phyloP scores from a whole-genome alignment of 345 rosid genomes.

The Ceriops decandra region DNA sequence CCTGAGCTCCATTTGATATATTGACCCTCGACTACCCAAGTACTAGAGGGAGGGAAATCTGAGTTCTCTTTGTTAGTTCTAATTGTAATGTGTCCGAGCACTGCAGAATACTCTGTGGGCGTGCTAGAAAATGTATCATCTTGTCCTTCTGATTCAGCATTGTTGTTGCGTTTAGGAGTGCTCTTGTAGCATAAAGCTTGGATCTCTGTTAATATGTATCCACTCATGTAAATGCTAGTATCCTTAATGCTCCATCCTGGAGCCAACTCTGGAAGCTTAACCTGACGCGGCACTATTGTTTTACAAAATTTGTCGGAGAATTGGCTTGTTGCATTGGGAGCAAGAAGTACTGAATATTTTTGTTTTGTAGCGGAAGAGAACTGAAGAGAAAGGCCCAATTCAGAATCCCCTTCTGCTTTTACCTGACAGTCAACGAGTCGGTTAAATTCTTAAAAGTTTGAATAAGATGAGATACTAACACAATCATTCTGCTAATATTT shows the following conservation, averaged over 20 bases:
- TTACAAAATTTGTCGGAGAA: constrained; percentile 28
- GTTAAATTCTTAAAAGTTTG: background rate
- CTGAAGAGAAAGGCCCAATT: constrained; percentile 50
- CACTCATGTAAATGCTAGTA: constrained; percentile 46
- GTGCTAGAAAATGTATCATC: background rate
- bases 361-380: constrained; percentile 46
- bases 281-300: constrained; percentile 35
- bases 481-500: too few relatives aligned
- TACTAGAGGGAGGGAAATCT: constrained; percentile 38
- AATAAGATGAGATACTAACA: too few relatives aligned
- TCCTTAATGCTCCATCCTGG: constrained; percentile 55
- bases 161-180: constrained; percentile 14
- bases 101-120: constrained; percentile 43
- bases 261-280: constrained; percentile 21
- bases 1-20: constrained; percentile 44
- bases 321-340: constrained; percentile 29
- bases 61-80: constrained; percentile 25
- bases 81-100: constrained; percentile 58
- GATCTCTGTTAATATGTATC: constrained; percentile 55
- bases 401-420: constrained; percentile 51
- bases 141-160: constrained; percentile 15
- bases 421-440: constrained; percentile 42
- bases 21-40: constrained; percentile 52
- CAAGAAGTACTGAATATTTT: constrained; percentile 41
- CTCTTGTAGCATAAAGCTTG: constrained; percentile 55